Evolutionary conservation across 1,284 basidiomycete species (phyloP).

Genomic region (Leccinum proximum): DNA sequence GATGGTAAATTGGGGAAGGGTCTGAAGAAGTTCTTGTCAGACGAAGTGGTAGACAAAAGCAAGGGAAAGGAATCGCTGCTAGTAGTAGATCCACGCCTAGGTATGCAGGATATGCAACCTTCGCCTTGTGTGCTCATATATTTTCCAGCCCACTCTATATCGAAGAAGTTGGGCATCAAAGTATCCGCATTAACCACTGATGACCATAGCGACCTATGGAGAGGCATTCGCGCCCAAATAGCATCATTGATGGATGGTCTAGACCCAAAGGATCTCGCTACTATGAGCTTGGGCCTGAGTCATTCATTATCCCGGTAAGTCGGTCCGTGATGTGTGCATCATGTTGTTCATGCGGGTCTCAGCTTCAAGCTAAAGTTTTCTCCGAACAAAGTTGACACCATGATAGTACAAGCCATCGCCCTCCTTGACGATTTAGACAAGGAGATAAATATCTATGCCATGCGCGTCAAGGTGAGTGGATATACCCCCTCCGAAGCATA

Average conservation of each 20-base stretch:
- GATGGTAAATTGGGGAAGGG: conserved; percentile 93
- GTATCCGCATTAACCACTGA: conserved; percentile 52
- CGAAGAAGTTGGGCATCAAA: conserved; percentile 93
- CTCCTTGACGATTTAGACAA: conserved; percentile 98
- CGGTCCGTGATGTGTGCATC: conserved; percentile 6
- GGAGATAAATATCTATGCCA: conserved; percentile 99
- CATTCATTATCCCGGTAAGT: conserved; percentile 89
- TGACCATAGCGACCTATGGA: conserved; percentile 78
- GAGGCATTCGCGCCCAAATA: conserved; percentile 93
- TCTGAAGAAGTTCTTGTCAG: conserved; percentile 91
- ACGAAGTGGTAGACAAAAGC: conserved; percentile 85
- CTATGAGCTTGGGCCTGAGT: conserved; percentile 97
- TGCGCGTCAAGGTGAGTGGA: conserved; percentile 88
- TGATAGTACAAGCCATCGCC: conserved; percentile 99
- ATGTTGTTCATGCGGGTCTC: conserved; percentile 14
- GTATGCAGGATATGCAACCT: conserved; percentile 43
- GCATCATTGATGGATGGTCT: conserved; percentile 85
- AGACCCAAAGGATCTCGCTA: conserved; percentile 94
- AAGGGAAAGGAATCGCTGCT: conserved; percentile 88
- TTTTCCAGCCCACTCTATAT: conserved; percentile 72
- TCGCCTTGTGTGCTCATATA: conserved; percentile 8
- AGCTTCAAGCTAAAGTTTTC: conserved; percentile 99
- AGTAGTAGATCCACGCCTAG: conserved; percentile 90
- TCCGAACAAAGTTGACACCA: conserved; percentile 99
- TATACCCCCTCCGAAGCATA: background rate